Conservation (phyloP, 768 basidiomycete species). For the Inosperma sp. region DNA sequence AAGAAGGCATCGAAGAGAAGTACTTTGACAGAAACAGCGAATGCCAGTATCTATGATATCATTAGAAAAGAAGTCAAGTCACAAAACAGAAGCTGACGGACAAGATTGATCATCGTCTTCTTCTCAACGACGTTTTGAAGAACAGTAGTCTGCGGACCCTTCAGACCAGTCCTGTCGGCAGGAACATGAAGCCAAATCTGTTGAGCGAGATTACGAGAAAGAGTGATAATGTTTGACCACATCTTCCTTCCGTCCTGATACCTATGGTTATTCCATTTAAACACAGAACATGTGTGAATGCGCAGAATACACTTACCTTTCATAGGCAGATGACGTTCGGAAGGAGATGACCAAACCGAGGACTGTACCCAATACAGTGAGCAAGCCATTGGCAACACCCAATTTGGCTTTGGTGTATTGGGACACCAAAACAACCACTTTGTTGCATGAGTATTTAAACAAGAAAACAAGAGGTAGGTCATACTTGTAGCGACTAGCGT, state of each 20-base stretch:
- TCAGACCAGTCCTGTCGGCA: conserved; percentile 33
- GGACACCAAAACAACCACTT: conserved; percentile 59
- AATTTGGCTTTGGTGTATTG: conserved; percentile 45
- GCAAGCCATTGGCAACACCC: conserved; percentile 45
- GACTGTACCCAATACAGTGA: conserved; percentile 74
- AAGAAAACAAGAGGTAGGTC: conserved; percentile 9
- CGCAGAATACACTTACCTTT: conserved; percentile 35
- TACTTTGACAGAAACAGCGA: conserved; percentile 64
- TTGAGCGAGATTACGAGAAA: conserved; percentile 56
- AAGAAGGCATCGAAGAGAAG: not conserved
- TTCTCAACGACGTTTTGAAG: conserved; percentile 64
- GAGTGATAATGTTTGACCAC: conserved; percentile 59
- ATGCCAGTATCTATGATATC: conserved; percentile 62
- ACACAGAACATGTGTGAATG: not conserved
- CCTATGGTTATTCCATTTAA: conserved; percentile 31
- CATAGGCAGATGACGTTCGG: conserved; percentile 67
- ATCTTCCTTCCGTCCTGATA: conserved; percentile 69
- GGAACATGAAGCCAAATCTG: conserved; percentile 61
- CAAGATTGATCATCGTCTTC: conserved; percentile 69
- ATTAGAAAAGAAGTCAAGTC: not conserved
- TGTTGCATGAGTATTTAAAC: not conserved
- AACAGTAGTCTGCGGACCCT: conserved; percentile 20
- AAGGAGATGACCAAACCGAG: conserved; percentile 71
- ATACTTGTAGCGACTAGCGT: conserved; percentile 52
- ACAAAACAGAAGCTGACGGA: conserved; percentile 23